Base-by-base conservation (phyloP, 2,329 filamentous ascomycete species). In the Leptodontidium sp. region DNA sequence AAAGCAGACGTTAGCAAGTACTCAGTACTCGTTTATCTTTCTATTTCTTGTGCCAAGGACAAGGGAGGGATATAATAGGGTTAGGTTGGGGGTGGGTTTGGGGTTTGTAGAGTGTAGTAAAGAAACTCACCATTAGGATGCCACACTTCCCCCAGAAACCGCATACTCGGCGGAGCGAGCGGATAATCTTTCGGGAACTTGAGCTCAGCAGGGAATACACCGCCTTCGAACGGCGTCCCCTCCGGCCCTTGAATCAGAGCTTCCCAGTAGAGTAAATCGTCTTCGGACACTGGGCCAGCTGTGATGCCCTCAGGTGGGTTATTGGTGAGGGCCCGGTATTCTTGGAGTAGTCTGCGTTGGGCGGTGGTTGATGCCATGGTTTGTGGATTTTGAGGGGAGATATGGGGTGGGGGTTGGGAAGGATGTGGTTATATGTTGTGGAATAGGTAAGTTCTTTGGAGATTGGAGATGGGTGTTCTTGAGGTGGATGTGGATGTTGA, bases 231-330 rank as follows among this genome's bases (percentile, higher is more conserved):
- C 0, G 96, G 96, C 1, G 96, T 99, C 71, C 92, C 96, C 78
- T 97, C 94, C 14, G 96, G 96, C 0, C 96, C 96, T 81, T 97
- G 91, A 77, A 99, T 98, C 71, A 98, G 84, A 9, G 94, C 96
- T 83, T 99, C 96, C 96, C 96, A 99, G 77, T 93, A 85, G 76
- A 98, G 92, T 78, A 98, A 90, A 83, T 99, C 94, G 80, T 98
- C 96, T 84, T 99, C 96, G 73, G 88, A 92, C 70, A 98, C 85
- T 43, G 96, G 96, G 24, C 96, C 96, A 17, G 96, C 96, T 68
- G 93, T 97, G 82, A 99, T 98, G 80, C 96, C 96, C 71, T 98
- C 95, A n/a, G 95, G 95, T 0, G 95, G 93, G 82, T 97, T 96
- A 78, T 93, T 95, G 72, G 94, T 96, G 71, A 99, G 91, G 72